These are phyloP conservation scores for Scutellaria baicalensis DNA, from an alignment of 257 asterid species.

Conservation along the genomic window DNA sequence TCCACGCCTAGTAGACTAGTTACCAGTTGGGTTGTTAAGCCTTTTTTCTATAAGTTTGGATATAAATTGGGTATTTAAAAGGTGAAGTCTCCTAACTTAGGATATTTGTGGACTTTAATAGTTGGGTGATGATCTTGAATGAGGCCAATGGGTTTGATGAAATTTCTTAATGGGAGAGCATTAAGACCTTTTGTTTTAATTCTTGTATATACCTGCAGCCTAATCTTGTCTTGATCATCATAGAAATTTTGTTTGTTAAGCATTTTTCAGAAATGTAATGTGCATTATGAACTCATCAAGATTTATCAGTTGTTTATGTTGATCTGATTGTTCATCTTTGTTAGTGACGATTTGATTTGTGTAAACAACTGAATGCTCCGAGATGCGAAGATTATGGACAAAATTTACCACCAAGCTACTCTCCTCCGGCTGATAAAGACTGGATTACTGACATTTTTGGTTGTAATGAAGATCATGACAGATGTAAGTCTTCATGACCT, in stretches of 20 bases:
- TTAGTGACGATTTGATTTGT: constrained; percentile 3
- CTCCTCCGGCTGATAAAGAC: constrained; percentile 69
- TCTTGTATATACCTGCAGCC: no score
- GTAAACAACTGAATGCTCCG: constrained; percentile 45
- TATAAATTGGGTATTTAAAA: no score
- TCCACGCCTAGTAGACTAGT: no score
- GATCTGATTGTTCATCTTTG: background rate
- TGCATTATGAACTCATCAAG: background rate
- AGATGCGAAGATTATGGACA: constrained; percentile 75
- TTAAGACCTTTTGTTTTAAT: no score
- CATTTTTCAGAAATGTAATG: background rate
- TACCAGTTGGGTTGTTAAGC: no score
- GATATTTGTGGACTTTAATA: no score
- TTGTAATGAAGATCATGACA: constrained; percentile 56
- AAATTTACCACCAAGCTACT: constrained; percentile 52
- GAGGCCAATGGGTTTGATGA: background rate
- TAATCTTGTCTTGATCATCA: background rate
- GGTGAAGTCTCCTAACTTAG: no score
- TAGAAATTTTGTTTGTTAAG: background rate
- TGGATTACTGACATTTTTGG: constrained; percentile 75
- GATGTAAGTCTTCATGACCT: constrained; percentile 33
- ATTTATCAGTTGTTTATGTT: background rate
- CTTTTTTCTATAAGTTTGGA: no score
- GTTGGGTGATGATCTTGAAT: background rate
- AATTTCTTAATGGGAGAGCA: background rate